Base-by-base conservation (phyloP, 2,329 filamentous ascomycete species). In the Scedosporium minutisporum region DNA sequence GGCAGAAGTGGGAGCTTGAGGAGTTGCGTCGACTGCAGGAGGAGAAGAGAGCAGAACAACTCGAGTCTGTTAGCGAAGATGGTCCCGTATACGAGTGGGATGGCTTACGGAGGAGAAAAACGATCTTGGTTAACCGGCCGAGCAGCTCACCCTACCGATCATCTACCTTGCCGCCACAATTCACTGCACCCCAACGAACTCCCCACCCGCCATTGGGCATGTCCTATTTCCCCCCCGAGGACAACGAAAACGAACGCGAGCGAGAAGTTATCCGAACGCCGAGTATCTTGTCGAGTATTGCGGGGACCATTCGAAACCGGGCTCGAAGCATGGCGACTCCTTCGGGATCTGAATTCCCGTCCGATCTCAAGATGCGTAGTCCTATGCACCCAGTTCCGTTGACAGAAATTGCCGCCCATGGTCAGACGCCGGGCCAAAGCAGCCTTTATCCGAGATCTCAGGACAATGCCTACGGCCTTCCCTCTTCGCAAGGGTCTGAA, bases 61-160 rank as follows among this genome's bases (percentile, higher is more conserved):
- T 96, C 72, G 85, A 87, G 63, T 84, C 90, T 1, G 88, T 96
- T 61, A 84, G 82, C 57, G 92, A 97, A 70, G 85, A 91, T 67
- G 91, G 92, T 25, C 75, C 79, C 1, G 65, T 75, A 58, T 88
- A 91, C 65, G 92, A 97, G 75, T 99, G 92, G 87, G 95, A 97
- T 74, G 95, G 95, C 4, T 76, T 99, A 60, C 84, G 93, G 69
- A 82, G 92, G 68, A 83, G 95, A 51, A 80, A 82, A 67, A 86
- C 84, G 7, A 82, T 84, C 10, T 29, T 65, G 16, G 57, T 63
- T 46, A 62, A 55, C 41, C 63, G 61, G 33, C 44, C 62, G 41
- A 59, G 55, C 62, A 64, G 57, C 25, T 62, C 38, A 41, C 46
- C 57, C 29, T 42, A 72, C n/a, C 71, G 73, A 62, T 70, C 72